A percentile compares a stretch with the other conserved stretches of the same genome.
phyloP scores from a whole-genome alignment of 495 filamentous ascomycete species.

The Talaromyces adpressus region DNA sequence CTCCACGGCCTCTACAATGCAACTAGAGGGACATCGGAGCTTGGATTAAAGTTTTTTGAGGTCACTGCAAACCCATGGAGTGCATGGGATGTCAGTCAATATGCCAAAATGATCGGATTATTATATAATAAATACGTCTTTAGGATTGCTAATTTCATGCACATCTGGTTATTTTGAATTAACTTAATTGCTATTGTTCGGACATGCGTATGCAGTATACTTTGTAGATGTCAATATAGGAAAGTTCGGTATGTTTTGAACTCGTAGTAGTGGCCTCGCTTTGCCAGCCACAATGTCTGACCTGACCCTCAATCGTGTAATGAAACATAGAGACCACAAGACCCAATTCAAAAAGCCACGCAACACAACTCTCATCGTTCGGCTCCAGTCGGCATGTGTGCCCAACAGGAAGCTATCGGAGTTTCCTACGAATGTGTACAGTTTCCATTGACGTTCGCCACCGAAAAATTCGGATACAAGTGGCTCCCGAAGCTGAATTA shows the following conservation, averaged over 20 bases:
- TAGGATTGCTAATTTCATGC: not conserved
- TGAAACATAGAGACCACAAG: not conserved
- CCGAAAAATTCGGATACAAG: not conserved
- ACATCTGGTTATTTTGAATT: not conserved
- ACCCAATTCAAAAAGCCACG: not conserved
- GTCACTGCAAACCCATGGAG: not conserved
- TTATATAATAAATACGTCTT: not conserved
- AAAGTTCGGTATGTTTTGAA: not conserved
- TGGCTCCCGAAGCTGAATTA: not conserved
- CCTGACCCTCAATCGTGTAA: too few relatives aligned
- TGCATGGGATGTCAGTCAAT: not conserved
- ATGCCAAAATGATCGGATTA: not conserved
- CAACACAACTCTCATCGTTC: not conserved
- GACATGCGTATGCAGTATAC: not conserved
- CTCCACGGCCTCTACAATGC: not conserved
- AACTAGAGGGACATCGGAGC: not conserved
- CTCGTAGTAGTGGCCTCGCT: not conserved
- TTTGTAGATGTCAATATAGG: not conserved
- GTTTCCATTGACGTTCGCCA: not conserved
- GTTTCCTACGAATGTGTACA: not conserved
- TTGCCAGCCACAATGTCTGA: not conserved
- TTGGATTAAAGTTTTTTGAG: not conserved
- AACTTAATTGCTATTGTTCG: not conserved
- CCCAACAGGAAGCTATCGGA: not conserved
- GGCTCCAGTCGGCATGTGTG: not conserved